Evolutionary conservation across 139 green algal genomes (phyloP).

Genomic region (Chlorella sp.): DNA sequence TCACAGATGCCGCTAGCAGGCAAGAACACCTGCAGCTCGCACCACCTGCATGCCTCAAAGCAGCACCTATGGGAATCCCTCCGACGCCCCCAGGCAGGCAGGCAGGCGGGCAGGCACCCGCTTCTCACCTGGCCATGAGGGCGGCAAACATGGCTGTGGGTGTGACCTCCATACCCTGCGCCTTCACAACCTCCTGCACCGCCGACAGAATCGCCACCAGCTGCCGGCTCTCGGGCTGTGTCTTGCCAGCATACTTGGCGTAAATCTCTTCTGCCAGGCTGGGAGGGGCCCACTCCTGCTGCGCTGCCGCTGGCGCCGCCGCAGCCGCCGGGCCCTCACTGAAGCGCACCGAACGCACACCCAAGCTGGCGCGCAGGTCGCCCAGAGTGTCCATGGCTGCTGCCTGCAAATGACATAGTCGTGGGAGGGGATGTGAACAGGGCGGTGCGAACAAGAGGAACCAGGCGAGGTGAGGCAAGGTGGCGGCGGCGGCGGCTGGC

Average conservation of each 20-base stretch:
- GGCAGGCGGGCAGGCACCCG: not conserved
- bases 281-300: not conserved
- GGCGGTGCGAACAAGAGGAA: not conserved
- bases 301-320: not conserved
- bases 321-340: not conserved
- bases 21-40: no score
- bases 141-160: constrained; percentile 87
- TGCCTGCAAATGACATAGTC: not conserved
- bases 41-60: no score
- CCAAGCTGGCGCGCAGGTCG: constrained; percentile 4
- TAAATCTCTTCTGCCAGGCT: constrained; percentile 60
- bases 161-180: constrained; percentile 64
- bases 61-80: no score
- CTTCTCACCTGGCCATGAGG: constrained; percentile 65
- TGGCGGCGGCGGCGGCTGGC: not conserved
- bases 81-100: not conserved
- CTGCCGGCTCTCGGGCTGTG: constrained; percentile 77
- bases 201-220: constrained; percentile 72
- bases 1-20: not conserved
- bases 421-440: not conserved
- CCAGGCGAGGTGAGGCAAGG: no score
- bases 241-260: constrained; percentile 58
- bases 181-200: constrained; percentile 71
- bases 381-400: constrained; percentile 20
- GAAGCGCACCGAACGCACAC: constrained; percentile 5